A percentile compares a stretch with the other conserved stretches of the same genome.
These are phyloP conservation scores for Crucibulum laeve DNA, from an alignment of 768 basidiomycete species.

Conservation along the genomic window DNA sequence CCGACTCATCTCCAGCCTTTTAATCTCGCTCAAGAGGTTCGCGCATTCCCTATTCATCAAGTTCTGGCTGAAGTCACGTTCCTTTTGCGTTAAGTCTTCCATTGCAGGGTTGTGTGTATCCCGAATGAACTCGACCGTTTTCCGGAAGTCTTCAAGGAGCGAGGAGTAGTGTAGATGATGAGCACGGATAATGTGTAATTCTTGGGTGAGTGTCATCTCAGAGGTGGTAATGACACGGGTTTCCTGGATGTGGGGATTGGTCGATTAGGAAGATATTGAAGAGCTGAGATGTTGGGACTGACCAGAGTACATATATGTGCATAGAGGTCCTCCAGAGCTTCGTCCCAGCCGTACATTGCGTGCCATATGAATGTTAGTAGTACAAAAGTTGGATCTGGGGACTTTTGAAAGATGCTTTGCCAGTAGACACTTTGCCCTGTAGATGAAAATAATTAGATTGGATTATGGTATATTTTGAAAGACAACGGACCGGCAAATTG, in stretches of 20 bases:
- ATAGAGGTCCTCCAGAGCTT: conserved; percentile 51
- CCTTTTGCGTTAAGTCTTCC: conserved; percentile 7
- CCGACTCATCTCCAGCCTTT: conserved; percentile 27
- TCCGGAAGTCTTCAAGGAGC: conserved; percentile 42
- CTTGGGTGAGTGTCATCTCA: conserved; percentile 39
- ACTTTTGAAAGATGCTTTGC: conserved; percentile 33
- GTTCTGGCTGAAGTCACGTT: conserved; percentile 13
- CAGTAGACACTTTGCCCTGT: conserved; percentile 43
- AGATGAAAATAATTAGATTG: conserved; percentile 1
- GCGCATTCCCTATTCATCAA: conserved; percentile 35
- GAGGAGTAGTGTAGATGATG: conserved; percentile 46
- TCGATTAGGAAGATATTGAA: not conserved
- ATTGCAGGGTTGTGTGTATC: conserved; percentile 37
- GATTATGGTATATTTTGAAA: not conserved
- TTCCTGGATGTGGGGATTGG: conserved; percentile 28
- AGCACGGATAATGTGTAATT: conserved; percentile 48
- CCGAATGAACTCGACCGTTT: conserved; percentile 39
- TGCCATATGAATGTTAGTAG: conserved; percentile 55
- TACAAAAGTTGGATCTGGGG: conserved; percentile 51
- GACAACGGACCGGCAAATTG: conserved; percentile 33
- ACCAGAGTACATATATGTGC: conserved; percentile 45
- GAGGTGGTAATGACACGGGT: conserved; percentile 34
- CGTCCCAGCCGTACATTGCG: conserved; percentile 58
- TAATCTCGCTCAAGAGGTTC: conserved; percentile 39
- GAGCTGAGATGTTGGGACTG: conserved; percentile 9